Evolutionary conservation across 768 basidiomycete species (phyloP).

Genomic region (Coprinopsis marcescibilis): DNA sequence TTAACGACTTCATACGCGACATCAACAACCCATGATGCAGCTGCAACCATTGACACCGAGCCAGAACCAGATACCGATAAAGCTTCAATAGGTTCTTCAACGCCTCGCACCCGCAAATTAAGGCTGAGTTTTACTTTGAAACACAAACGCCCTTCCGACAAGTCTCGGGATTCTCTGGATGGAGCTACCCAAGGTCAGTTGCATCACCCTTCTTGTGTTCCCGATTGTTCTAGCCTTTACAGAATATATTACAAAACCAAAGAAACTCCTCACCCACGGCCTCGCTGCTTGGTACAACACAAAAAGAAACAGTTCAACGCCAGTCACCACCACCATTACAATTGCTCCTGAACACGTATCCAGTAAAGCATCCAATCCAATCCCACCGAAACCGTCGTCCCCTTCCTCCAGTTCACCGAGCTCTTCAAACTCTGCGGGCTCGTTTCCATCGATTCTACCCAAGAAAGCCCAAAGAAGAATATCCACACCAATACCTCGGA

Average conservation of each 20-base stretch:
- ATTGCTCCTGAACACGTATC: neutral
- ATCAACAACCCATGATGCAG: neutral
- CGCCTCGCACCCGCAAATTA: constrained; percentile 21
- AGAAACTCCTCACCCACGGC: neutral
- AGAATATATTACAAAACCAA: neutral
- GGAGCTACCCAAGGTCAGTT: constrained; percentile 19
- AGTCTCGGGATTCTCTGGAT: constrained; percentile 17
- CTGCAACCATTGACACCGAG: constrained; percentile 14
- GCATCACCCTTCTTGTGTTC: constrained; percentile 1
- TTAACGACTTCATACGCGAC: neutral
- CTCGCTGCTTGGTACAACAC: neutral
- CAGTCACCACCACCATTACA: neutral
- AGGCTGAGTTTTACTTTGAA: constrained; percentile 18
- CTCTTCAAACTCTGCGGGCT: constrained; percentile 11
- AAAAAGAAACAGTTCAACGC: neutral
- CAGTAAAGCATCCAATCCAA: constrained; percentile 10
- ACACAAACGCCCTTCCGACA: constrained; percentile 14
- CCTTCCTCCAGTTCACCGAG: constrained; percentile 10
- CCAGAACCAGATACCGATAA: neutral
- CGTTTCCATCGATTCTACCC: constrained; percentile 7
- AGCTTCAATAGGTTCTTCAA: neutral
- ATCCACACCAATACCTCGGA: constrained; percentile 31
- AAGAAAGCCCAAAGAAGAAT: constrained; percentile 23
- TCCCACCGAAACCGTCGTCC: constrained; percentile 13
- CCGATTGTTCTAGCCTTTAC: neutral